A percentile compares a stretch with the other conserved stretches of the same genome.
phyloP scores from a whole-genome alignment of 2,329 filamentous ascomycete species.

The Aspergillus tanneri region DNA sequence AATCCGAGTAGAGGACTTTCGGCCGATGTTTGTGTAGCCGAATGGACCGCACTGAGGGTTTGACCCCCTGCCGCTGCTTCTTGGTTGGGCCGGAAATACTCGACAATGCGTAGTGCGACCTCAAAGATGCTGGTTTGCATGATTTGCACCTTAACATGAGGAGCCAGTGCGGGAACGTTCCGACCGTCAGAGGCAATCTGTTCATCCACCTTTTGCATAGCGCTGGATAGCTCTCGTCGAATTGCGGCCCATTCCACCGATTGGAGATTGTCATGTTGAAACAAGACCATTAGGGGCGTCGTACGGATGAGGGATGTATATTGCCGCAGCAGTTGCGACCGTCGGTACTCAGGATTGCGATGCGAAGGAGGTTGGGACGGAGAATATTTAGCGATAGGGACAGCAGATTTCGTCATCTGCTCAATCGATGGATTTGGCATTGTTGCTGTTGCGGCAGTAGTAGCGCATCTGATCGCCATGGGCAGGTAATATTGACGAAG shows the following conservation, averaged over 20 bases:
- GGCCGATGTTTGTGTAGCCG: slow-evolving; percentile 34
- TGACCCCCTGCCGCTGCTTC: slow-evolving; percentile 21
- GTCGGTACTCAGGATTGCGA: slow-evolving; percentile 80
- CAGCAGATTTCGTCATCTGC: slow-evolving; percentile 45
- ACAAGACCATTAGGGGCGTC: slow-evolving; percentile 79
- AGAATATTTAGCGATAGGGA: slow-evolving; percentile 53
- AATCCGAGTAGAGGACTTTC: slow-evolving; percentile 30
- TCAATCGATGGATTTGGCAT: slow-evolving; percentile 55
- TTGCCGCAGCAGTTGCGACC: slow-evolving; percentile 81
- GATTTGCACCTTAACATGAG: slow-evolving; percentile 72
- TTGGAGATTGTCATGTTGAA: slow-evolving; percentile 76
- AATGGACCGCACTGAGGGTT: slow-evolving; percentile 26
- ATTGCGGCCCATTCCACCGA: slow-evolving; percentile 73
- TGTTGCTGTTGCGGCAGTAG: slow-evolving; percentile 50
- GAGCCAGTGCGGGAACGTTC: slow-evolving; percentile 49
- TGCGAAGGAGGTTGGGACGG: slow-evolving; percentile 81
- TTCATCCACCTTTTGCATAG: slow-evolving; percentile 64
- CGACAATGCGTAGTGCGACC: slow-evolving; percentile 78
- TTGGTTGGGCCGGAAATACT: slow-evolving; percentile 68
- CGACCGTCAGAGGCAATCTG: slow-evolving; percentile 61
- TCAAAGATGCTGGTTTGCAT: slow-evolving; percentile 87
- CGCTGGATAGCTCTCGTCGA: slow-evolving; percentile 64
- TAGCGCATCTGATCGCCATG: slow-evolving; percentile 42
- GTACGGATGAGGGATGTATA: slow-evolving; percentile 88
- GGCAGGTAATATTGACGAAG: slow-evolving; percentile 38